Evolutionary conservation across 2,329 filamentous ascomycete genomes (phyloP).

Genomic region (Aspergillus novoparasiticus): DNA sequence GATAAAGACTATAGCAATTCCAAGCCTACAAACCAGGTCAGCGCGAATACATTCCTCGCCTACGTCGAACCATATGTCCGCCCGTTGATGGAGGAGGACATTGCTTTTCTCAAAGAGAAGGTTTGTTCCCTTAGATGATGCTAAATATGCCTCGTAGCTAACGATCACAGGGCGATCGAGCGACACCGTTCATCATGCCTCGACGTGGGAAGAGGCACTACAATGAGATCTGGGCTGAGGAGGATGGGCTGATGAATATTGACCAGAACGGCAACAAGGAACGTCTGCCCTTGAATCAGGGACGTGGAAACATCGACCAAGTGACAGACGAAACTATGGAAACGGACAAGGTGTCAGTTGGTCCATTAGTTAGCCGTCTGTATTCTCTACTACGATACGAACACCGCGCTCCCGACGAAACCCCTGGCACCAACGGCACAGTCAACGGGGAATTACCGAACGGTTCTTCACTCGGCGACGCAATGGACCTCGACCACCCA

Average conservation of each 20-base stretch:
- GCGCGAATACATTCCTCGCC: constrained; percentile 87
- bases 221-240: constrained; percentile 88
- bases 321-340: constrained; percentile 85
- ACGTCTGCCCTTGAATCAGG: constrained; percentile 74
- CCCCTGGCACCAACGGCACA: constrained; percentile 55
- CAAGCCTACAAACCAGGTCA: constrained; percentile 92
- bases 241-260: constrained; percentile 78
- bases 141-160: constrained; percentile 10
- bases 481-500: constrained; percentile 51
- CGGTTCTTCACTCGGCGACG: constrained; percentile 51
- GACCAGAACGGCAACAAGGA: constrained; percentile 67
- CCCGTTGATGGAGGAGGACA: constrained; percentile 86
- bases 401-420: constrained; percentile 57
- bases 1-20: constrained; percentile 95
- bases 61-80: constrained; percentile 92
- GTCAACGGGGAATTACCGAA: constrained; percentile 54
- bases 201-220: constrained; percentile 84
- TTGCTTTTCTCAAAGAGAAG: constrained; percentile 87
- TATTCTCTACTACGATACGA: constrained; percentile 81
- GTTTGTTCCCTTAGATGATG: constrained; percentile 37
- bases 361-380: constrained; percentile 80
- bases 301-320: constrained; percentile 81
- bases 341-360: constrained; percentile 85
- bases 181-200: constrained; percentile 82
- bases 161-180: constrained; percentile 67